These are phyloP conservation scores for Phytophthora pluvialis DNA, from an alignment of 352 stramenopile genomes.

Conservation along the genomic window DNA sequence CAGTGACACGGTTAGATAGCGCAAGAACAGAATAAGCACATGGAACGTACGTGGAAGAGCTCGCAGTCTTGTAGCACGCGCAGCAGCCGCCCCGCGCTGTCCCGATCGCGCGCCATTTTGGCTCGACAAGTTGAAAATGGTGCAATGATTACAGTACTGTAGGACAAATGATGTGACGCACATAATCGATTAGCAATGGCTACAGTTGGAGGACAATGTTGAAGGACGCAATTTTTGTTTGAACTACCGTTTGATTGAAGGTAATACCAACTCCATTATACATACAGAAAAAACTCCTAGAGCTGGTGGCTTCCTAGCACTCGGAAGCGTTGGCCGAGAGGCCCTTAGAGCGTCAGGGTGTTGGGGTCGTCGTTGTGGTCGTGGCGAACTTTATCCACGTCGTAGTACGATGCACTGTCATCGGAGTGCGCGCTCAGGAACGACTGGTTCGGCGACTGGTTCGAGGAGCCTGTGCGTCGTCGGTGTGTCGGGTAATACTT, in stretches of 20 bases:
- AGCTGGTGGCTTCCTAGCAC: constrained; percentile 34
- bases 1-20: constrained; percentile 5
- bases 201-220: constrained; percentile 14
- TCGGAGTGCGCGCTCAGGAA: constrained; percentile 67
- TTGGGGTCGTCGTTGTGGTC: constrained; percentile 27
- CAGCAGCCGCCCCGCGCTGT: constrained; percentile 50
- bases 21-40: neutral
- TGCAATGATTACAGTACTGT: neutral
- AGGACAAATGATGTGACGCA: neutral
- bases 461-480: constrained; percentile 46
- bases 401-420: constrained; percentile 65
- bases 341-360: constrained; percentile 32
- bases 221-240: neutral
- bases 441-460: constrained; percentile 64
- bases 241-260: constrained; percentile 2
- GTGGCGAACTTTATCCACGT: constrained; percentile 32
- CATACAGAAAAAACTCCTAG: constrained; percentile 27
- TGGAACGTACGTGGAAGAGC: constrained; percentile 47
- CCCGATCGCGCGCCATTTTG: constrained; percentile 24
- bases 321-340: constrained; percentile 5
- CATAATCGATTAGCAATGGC: neutral
- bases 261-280: constrained; percentile 38
- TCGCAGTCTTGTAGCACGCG: constrained; percentile 46
- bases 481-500: constrained; percentile 33
- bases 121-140: neutral